Evolutionary conservation across 208 protist genomes (phyloP), one percentile per base, ranked within the genome.

Genomic region (Lotmaria passim): DNA sequence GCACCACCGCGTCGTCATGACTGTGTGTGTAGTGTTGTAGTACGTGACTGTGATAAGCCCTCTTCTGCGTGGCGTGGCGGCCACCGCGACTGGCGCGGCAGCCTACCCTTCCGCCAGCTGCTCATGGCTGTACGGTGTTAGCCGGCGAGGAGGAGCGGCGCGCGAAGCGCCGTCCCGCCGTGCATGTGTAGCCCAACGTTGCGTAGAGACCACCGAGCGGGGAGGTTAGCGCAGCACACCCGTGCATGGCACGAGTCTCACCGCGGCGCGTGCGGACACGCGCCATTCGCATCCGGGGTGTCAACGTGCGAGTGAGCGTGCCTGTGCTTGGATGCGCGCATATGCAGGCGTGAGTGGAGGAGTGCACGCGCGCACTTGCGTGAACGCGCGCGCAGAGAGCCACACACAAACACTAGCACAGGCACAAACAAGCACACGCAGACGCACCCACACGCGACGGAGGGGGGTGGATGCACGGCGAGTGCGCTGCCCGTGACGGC

Each of bases 41-140:
- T 47, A 5, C 36, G 38, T 34, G 50, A 36, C 14, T 19, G 14
- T 7, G 30, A 41, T 72, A 72, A 72, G 56, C 66, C 66, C 66
- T 72, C 66, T 72, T 72, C 66, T 72, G 66, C 66, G 47, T 71
- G 65, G 65, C 65, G 65, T 71, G 65, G 65, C 65, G 64, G 64
- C 52, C 64, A 58, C 64, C 52, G 63, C 52, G 52, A 43, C 52
- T 58, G 52, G 52, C 33, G 52, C 41, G 63, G 63, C 63, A 57
- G 23, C 53, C 51, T 62, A 53, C 64, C 63, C 64, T 51, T 62
- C 64, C 64, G 64, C 65, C 65, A 71, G 65, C 65, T 71, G 64
- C 64, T 69, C 64, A 69, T 69, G 52, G 3, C 64, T 69, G 64
- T 69, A 69, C 64, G 64, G 50, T 69, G 50, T 61, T 69, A 60